Percentiles rank a stretch among this genome's conserved stretches.
Conservation (phyloP, 139 green algal species). For the Eudorina sp. region DNA sequence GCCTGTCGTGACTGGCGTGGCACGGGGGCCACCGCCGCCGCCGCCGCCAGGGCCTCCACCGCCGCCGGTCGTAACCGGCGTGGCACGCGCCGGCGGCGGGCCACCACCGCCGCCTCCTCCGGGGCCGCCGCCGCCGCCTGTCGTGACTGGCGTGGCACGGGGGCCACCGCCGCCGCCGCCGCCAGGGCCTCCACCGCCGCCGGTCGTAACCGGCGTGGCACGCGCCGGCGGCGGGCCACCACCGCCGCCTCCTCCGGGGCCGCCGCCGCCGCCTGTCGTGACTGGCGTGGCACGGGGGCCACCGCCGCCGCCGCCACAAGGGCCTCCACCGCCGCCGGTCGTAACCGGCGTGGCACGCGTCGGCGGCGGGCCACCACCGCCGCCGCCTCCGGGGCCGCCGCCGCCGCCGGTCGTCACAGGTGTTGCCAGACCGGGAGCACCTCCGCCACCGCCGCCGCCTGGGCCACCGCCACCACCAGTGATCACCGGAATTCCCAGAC, state of each 20-base stretch:
- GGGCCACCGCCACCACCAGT: not conserved
- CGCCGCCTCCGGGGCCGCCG: conserved; percentile 3
- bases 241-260: not conserved
- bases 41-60: not conserved
- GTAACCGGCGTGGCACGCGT: not conserved
- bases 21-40: not conserved
- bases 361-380: not conserved
- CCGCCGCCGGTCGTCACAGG: not conserved
- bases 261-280: not conserved
- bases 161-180: not conserved
- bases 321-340: not conserved
- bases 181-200: not conserved
- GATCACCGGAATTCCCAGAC: not conserved
- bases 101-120: not conserved
- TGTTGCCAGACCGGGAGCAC: not conserved
- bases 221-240: not conserved
- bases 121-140: not conserved
- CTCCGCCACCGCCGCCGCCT: not conserved
- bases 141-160: not conserved
- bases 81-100: not conserved
- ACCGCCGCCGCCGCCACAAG: not conserved
- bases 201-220: not conserved
- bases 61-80: not conserved
- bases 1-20: not conserved
- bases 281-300: not conserved